Evolutionary conservation across 2,329 filamentous ascomycete genomes (phyloP).

Genomic region (Diaporthe destruens): DNA sequence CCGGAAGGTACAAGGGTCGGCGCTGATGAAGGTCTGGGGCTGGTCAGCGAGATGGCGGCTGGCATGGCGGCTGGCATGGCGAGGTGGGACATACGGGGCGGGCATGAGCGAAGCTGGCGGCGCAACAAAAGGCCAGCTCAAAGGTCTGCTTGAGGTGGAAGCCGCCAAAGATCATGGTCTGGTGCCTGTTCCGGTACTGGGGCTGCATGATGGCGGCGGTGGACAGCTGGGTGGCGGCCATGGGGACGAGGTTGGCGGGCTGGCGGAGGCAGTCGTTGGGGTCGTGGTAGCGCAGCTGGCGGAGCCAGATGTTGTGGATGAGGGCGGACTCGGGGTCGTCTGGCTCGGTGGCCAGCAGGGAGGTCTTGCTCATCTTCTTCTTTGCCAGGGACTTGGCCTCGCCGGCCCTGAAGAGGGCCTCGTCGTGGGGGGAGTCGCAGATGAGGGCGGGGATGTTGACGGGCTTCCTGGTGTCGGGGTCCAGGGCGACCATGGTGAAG

Average conservation of each 20-base stretch:
- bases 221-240: conserved; percentile 69
- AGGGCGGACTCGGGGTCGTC: conserved; percentile 78
- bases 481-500: conserved; percentile 82
- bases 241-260: conserved; percentile 62
- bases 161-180: conserved; percentile 84
- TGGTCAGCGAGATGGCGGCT: neutral
- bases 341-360: conserved; percentile 75
- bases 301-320: conserved; percentile 81
- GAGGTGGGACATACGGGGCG: conserved; percentile 57
- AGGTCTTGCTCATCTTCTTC: conserved; percentile 71
- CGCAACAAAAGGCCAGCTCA: conserved; percentile 81
- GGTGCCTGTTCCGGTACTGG: conserved; percentile 62
- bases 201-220: conserved; percentile 82
- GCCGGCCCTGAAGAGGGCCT: conserved; percentile 71
- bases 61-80: no score
- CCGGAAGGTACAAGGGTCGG: conserved; percentile 80
- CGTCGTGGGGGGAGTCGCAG: conserved; percentile 73
- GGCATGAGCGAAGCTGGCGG: conserved; percentile 76
- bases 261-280: conserved; percentile 50
- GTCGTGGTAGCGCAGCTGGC: conserved; percentile 72
- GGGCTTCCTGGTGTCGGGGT: conserved; percentile 75
- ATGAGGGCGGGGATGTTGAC: conserved; percentile 70
- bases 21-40: conserved; percentile 71
- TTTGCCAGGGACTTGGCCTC: conserved; percentile 71
- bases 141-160: conserved; percentile 81